Evolutionary conservation across 2,329 filamentous ascomycete species (phyloP).

Genomic region (Pseudogymnoascus sp.): DNA sequence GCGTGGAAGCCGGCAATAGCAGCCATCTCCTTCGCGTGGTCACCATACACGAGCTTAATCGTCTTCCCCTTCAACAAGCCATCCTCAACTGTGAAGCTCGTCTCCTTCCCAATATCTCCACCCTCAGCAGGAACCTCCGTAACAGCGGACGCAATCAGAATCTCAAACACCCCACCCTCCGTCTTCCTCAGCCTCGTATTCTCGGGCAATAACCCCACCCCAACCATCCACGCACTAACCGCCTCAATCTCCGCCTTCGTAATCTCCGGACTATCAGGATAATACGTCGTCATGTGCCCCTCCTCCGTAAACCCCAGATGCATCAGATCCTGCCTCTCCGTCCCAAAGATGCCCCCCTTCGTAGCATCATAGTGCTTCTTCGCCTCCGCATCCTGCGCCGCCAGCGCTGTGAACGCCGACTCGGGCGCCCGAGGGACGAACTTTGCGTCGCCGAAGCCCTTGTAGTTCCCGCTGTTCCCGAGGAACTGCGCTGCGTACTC

Average conservation of each 20-base stretch:
- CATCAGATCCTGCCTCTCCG: conserved; percentile 54
- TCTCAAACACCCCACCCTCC: conserved; percentile 54
- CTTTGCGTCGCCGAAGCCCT: conserved; percentile 78
- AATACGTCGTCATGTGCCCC: conserved; percentile 75
- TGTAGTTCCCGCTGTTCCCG: conserved; percentile 74
- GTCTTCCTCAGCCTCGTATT: conserved; percentile 69
- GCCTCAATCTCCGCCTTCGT: conserved; percentile 66
- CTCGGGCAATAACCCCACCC: conserved; percentile 62
- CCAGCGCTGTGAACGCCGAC: conserved; percentile 55
- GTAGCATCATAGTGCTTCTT: conserved; percentile 58
- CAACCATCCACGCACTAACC: conserved; percentile 64
- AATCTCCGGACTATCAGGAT: conserved; percentile 66
- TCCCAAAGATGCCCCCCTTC: conserved; percentile 63
- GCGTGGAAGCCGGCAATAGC: conserved; percentile 58
- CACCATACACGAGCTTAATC: conserved; percentile 65
- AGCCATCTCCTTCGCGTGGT: conserved; percentile 63
- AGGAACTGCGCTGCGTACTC: conserved; percentile 73
- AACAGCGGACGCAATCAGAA: conserved; percentile 64
- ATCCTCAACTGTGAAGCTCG: conserved; percentile 49
- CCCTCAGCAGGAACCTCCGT: conserved; percentile 51
- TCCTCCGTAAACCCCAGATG: conserved; percentile 67
- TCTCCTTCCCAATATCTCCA: conserved; percentile 60
- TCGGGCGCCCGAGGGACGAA: conserved; percentile 66
- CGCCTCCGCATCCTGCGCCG: conserved; percentile 49
- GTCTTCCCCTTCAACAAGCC: conserved; percentile 57